phyloP scores from a whole-genome alignment of 306 rosid genomes.

The Rosa lucieae region DNA sequence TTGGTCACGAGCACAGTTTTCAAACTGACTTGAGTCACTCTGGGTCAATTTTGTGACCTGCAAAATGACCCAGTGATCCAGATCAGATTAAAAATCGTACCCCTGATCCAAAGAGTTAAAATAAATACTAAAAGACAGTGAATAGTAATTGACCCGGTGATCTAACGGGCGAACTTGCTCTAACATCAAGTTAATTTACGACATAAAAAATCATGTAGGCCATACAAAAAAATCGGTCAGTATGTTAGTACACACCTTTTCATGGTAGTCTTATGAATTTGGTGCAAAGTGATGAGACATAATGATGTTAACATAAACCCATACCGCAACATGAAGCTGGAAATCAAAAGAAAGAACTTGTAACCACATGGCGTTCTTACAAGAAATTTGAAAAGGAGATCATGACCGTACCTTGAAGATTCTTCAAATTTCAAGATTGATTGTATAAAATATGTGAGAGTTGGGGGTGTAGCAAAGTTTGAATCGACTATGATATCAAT shows the following conservation, averaged over 20 bases:
- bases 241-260: not conserved
- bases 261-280: conserved; percentile 9
- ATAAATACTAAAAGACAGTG: too few species aligned
- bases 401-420: not conserved
- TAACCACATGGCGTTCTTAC: not conserved
- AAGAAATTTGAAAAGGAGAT: not conserved
- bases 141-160: too few species aligned
- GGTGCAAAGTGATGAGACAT: conserved; percentile 17
- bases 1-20: too few species aligned
- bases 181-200: too few species aligned
- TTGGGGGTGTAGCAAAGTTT: not conserved
- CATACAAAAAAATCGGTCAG: too few species aligned
- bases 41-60: too few species aligned
- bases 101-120: too few species aligned
- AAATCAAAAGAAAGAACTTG: not conserved
- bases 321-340: not conserved
- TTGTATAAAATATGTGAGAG: not conserved
- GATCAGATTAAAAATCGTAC: too few species aligned
- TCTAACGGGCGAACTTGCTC: too few species aligned
- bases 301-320: conserved; percentile 24
- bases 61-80: too few species aligned
- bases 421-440: not conserved
- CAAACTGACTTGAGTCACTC: too few species aligned
- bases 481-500: conserved; percentile 11
- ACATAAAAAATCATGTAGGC: too few species aligned